Conservation (phyloP, 805 yeast genomes). For the Candida coleopterorum region DNA sequence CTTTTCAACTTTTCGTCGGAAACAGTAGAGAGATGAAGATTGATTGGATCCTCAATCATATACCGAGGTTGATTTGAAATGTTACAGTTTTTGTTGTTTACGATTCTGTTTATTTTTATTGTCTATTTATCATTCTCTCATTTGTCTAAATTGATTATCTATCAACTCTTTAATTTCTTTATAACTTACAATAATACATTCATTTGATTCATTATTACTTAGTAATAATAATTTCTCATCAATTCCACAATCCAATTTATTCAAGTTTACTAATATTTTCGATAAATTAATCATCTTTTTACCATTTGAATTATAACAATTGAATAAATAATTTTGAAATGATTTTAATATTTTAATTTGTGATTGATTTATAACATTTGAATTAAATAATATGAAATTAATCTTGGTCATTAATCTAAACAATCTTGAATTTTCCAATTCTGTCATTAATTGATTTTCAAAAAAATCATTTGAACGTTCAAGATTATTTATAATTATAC, state of each 20-base stretch:
- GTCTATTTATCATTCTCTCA: slow-evolving; percentile 12
- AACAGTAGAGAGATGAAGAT: no score
- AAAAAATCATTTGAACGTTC: slow-evolving; percentile 51
- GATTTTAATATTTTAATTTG: slow-evolving; percentile 46
- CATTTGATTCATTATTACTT: slow-evolving; percentile 61
- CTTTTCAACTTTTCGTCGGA: no score
- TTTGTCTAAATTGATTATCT: slow-evolving; percentile 60
- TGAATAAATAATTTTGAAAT: slow-evolving; percentile 82
- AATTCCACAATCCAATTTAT: slow-evolving; percentile 88
- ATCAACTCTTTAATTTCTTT: slow-evolving; percentile 74
- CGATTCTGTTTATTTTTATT: not conserved
- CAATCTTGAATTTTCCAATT: slow-evolving; percentile 83
- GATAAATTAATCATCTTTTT: slow-evolving; percentile 76
- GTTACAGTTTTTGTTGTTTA: no score
- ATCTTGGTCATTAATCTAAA: slow-evolving; percentile 79
- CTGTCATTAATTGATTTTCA: slow-evolving; percentile 60
- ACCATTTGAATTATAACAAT: slow-evolving; percentile 66
- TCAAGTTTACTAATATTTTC: slow-evolving; percentile 71
- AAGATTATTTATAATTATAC: slow-evolving; percentile 45
- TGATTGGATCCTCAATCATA: not conserved
- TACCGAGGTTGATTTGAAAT: not conserved
- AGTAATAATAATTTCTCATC: slow-evolving; percentile 79
- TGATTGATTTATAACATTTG: slow-evolving; percentile 36
- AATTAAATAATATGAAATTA: slow-evolving; percentile 70
- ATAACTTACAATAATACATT: slow-evolving; percentile 78